A percentile compares a stretch with the other conserved stretches of the same genome.
Conservation (phyloP, 441 rosid species). For the Erodium trifolium region DNA sequence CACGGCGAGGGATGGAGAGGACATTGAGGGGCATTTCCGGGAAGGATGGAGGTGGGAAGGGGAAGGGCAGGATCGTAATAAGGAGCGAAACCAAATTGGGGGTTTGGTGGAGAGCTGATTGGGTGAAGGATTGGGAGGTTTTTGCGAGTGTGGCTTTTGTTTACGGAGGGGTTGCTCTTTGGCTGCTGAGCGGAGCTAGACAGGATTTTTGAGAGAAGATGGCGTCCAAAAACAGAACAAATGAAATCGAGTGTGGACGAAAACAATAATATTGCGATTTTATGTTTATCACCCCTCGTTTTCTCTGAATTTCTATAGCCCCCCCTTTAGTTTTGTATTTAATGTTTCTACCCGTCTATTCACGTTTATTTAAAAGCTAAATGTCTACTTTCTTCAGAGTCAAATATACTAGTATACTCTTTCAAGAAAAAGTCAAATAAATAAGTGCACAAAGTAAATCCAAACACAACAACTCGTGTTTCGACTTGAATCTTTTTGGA, state of each 20-base stretch:
- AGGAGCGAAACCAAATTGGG: slow-evolving; percentile 15
- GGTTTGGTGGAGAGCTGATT: slow-evolving; percentile 12
- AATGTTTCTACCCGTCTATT: background rate
- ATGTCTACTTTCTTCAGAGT: no score
- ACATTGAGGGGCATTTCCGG: slow-evolving; percentile 27
- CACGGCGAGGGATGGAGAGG: slow-evolving; percentile 10
- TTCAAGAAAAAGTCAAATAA: no score
- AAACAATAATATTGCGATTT: background rate
- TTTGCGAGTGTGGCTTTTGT: slow-evolving; percentile 8
- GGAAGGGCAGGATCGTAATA: slow-evolving; percentile 29
- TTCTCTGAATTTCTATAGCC: background rate
- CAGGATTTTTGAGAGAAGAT: slow-evolving; percentile 15
- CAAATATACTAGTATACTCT: no score
- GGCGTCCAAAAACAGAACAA: background rate
- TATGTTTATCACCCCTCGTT: background rate
- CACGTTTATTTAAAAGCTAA: background rate
- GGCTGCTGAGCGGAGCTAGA: slow-evolving; percentile 10
- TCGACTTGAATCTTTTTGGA: no score
- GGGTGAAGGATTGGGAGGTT: slow-evolving; percentile 10
- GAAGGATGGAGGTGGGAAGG: background rate
- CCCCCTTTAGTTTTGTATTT: background rate
- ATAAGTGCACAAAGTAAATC: no score
- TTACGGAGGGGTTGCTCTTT: slow-evolving; percentile 1
- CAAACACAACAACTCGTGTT: no score
- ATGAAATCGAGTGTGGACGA: slow-evolving; percentile 2